These are phyloP conservation scores for Platanthera zijinensis DNA, from an alignment of 106 monocot genomes.

Conservation along the genomic window DNA sequence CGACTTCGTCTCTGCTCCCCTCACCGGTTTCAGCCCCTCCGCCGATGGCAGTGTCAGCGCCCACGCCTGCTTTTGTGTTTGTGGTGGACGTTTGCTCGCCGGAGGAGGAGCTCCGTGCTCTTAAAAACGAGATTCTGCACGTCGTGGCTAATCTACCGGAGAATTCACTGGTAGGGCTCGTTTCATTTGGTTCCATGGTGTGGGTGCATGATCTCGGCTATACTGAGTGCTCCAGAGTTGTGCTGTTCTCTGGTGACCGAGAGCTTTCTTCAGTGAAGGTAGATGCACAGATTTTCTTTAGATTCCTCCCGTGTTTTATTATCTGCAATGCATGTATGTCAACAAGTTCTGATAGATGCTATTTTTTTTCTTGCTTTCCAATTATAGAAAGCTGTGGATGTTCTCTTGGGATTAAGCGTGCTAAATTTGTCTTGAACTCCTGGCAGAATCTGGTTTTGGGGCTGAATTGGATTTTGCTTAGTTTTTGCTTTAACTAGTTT, in stretches of 20 bases:
- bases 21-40: background rate
- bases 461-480: too few relatives aligned
- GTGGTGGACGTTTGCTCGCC: constrained; percentile 52
- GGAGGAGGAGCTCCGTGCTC: constrained; percentile 45
- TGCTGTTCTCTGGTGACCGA: constrained; percentile 63
- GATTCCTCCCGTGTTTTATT: background rate
- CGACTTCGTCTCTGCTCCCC: constrained; percentile 19
- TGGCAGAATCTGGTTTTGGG: too few relatives aligned
- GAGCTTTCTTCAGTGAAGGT: constrained; percentile 69
- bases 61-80: constrained; percentile 49
- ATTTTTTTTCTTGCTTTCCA: background rate
- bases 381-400: background rate
- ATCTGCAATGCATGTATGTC: background rate
- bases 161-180: constrained; percentile 55
- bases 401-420: too few relatives aligned
- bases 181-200: constrained; percentile 76
- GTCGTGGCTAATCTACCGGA: constrained; percentile 71
- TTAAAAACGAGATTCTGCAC: constrained; percentile 71
- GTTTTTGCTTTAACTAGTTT: too few relatives aligned
- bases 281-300: background rate
- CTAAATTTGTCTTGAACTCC: too few relatives aligned
- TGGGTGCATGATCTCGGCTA: constrained; percentile 73
- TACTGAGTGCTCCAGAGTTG: constrained; percentile 46
- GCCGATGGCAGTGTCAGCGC: background rate
- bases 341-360: background rate